phyloP scores from a whole-genome alignment of 2,329 filamentous ascomycete species.

The Sarocladium oryzae region DNA sequence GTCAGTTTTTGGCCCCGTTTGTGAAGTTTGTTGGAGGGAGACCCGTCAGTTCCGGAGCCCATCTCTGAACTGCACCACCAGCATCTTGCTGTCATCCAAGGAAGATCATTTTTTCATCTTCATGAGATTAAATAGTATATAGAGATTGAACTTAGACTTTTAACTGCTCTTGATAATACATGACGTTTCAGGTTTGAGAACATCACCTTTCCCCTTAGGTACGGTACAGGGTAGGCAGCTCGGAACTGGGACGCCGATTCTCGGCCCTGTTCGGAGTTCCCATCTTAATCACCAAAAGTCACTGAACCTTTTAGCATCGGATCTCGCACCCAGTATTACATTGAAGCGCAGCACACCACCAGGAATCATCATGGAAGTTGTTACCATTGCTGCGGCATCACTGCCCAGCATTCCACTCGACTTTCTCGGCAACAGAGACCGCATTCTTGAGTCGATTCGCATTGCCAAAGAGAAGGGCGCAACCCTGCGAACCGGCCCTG shows the following conservation, averaged over 20 bases:
- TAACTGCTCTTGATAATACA: no score
- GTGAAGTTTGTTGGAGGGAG: no score
- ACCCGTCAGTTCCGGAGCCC: no score
- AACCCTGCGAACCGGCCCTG: conserved; percentile 54
- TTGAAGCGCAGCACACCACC: background rate
- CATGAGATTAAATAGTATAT: no score
- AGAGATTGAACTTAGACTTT: no score
- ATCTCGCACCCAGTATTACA: background rate
- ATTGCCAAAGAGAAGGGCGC: conserved; percentile 54
- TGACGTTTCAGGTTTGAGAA: no score
- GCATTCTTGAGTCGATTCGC: conserved; percentile 58
- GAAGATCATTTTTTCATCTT: no score
- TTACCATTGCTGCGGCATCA: conserved; percentile 26
- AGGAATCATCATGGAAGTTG: conserved; percentile 19
- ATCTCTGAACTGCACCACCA: no score
- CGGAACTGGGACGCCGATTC: background rate
- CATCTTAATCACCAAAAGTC: background rate
- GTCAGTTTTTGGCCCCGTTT: no score
- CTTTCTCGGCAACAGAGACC: conserved; percentile 51
- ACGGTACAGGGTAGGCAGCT: background rate
- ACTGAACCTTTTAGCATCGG: background rate
- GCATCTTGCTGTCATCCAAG: no score
- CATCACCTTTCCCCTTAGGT: no score
- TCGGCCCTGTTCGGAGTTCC: background rate
- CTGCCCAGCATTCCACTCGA: conserved; percentile 40